Conservation (phyloP, 1,139 yeast species). For the Sugiyamaella japonica region DNA sequence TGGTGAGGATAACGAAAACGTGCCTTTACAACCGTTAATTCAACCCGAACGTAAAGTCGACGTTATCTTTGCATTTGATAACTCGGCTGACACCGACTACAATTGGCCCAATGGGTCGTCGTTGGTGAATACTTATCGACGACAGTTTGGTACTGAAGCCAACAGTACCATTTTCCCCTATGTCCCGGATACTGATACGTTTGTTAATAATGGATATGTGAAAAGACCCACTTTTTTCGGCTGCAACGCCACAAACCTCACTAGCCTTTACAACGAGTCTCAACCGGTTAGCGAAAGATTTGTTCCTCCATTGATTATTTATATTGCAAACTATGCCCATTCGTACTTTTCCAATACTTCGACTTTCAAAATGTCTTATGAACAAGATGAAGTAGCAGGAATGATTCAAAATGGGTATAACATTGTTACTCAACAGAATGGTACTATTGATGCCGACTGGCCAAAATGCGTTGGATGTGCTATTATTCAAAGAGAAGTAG, state of each 20-base stretch:
- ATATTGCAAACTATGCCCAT: conserved; percentile 75
- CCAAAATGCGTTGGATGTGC: conserved; percentile 88
- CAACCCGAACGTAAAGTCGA: conserved; percentile 72
- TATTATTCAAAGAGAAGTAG: conserved; percentile 76
- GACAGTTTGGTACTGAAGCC: conserved; percentile 67
- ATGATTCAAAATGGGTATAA: conserved; percentile 83
- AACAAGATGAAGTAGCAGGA: conserved; percentile 56
- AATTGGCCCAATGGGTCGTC: conserved; percentile 64
- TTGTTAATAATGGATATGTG: conserved; percentile 49
- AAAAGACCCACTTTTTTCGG: conserved; percentile 72
- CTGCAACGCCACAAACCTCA: conserved; percentile 62
- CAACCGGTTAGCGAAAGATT: conserved; percentile 30
- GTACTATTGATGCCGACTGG: conserved; percentile 74
- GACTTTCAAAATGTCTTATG: conserved; percentile 69
- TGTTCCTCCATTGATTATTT: conserved; percentile 73
- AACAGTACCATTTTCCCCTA: conserved; percentile 65
- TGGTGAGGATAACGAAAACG: conserved; percentile 79
- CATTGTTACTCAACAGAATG: conserved; percentile 66
- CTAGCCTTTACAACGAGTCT: conserved; percentile 46
- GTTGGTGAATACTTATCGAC: conserved; percentile 58
- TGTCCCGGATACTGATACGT: conserved; percentile 73
- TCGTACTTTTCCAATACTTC: conserved; percentile 69
- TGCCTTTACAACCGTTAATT: conserved; percentile 76
- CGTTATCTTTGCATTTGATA: conserved; percentile 78
- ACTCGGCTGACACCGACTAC: conserved; percentile 74